Percentiles rank a stretch among this genome's conserved stretches.
Evolutionary conservation across 768 basidiomycete genomes (phyloP).

Genomic region (Gelatoporia subvermispora): DNA sequence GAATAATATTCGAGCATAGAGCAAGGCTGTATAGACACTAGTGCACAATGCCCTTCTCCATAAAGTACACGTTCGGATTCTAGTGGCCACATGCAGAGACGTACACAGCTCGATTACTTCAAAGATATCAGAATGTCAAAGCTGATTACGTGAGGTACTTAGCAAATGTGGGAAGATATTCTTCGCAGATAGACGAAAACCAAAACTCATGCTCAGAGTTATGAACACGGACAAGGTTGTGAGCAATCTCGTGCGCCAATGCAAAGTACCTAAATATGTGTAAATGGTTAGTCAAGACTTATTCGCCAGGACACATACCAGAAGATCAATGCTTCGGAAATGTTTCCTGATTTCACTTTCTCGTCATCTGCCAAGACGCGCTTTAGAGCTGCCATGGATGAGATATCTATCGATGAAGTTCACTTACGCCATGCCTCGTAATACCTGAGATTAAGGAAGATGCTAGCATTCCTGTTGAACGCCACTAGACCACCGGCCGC

Average conservation of each 20-base stretch:
- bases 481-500: slow-evolving; percentile 77
- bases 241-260: slow-evolving; percentile 89
- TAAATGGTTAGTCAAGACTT: neutral
- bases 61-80: too few relatives aligned
- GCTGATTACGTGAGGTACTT: slow-evolving; percentile 4
- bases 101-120: too few relatives aligned
- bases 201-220: slow-evolving; percentile 95
- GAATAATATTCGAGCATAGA: too few relatives aligned
- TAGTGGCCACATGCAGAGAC: too few relatives aligned
- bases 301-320: slow-evolving; percentile 48
- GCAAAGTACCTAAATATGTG: slow-evolving; percentile 79
- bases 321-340: slow-evolving; percentile 67
- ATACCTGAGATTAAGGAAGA: slow-evolving; percentile 86
- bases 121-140: too few relatives aligned
- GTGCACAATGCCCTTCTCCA: too few relatives aligned
- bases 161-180: slow-evolving; percentile 32
- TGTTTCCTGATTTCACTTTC: slow-evolving; percentile 50
- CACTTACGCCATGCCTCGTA: slow-evolving; percentile 84
- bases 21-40: too few relatives aligned
- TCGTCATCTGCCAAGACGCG: slow-evolving; percentile 52
- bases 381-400: neutral
- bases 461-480: slow-evolving; percentile 85
- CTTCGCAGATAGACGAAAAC: slow-evolving; percentile 86
- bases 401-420: too few relatives aligned
- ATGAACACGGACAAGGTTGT: slow-evolving; percentile 83